Evolutionary conservation across 768 basidiomycete genomes (phyloP), one percentile per base, ranked within the genome.

Genomic region (Mycena venus): DNA sequence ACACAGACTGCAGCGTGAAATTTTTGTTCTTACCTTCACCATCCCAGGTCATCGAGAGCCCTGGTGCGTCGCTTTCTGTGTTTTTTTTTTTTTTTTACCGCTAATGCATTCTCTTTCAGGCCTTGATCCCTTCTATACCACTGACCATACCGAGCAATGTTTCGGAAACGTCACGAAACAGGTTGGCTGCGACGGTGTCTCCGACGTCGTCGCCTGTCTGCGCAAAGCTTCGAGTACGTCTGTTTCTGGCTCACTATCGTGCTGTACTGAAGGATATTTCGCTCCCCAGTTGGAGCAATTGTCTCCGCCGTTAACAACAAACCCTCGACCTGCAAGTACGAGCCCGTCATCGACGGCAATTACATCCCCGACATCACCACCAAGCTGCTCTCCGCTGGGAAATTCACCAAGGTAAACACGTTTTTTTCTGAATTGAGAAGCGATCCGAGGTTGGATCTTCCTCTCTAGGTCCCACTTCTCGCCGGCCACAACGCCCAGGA

Each of bases 301-400:
- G 71, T 81, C 44, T 73, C 76, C 31, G 82, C 80, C 7, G 77
- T 83, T 59, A 83, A 83, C 75, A 76, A 79, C 60, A 79, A 79
- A 31, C 76, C 79, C 19, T 73, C 79, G 23, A 79, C 75, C 27
- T 78, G 77, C 75, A 77, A 77, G 44, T 80, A 75, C 40, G 60
- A 51, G 47, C 79, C 79, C 15, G 75, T 79, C 47, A 75, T 79
- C 29, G 79, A 79, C 66, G 76, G 76, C 65, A 25, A 68, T 60
- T 79, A 70, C 58, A 36, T 78, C n/a, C 74, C 80, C 21, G 82
- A 79, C 49, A 78, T 81, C 70, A 78, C 83, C 40, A 72, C 78
- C 27, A 72, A 76, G 47, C 66, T 83, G 47, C 77, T 83, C 36
- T 25, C 77, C 21, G 64, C 68, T 10, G 80, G 81, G 15, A 79